phyloP scores from a whole-genome alignment of 1,284 basidiomycete species.

The Austroboletus olivaceoglutinosus region DNA sequence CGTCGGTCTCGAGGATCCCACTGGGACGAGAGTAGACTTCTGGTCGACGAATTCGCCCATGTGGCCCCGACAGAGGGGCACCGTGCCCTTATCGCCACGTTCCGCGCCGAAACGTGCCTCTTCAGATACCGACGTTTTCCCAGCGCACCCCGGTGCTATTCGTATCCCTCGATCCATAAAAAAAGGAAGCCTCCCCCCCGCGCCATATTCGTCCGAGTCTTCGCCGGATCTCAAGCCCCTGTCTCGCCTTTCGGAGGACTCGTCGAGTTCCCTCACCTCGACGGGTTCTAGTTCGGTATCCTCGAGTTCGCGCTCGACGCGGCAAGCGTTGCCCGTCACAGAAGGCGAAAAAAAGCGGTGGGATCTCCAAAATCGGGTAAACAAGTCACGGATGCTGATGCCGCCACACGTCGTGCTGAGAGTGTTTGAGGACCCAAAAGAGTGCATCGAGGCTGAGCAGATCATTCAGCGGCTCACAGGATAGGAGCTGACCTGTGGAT shows the following conservation, averaged over 20 bases:
- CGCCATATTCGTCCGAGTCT: slow-evolving; percentile 14
- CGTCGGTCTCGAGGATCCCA: slow-evolving; percentile 55
- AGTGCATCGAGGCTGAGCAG: slow-evolving; percentile 59
- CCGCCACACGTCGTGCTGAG: slow-evolving; percentile 56
- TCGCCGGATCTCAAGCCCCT: slow-evolving; percentile 7
- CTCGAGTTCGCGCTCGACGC: slow-evolving; percentile 16
- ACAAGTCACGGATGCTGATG: slow-evolving; percentile 54
- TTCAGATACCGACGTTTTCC: slow-evolving; percentile 24
- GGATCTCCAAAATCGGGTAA: slow-evolving; percentile 61
- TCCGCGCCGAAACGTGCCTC: slow-evolving; percentile 20
- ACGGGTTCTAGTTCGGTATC: slow-evolving; percentile 23
- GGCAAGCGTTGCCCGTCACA: slow-evolving; percentile 26
- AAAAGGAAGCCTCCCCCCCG: slow-evolving; percentile 29
- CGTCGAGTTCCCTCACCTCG: slow-evolving; percentile 21
- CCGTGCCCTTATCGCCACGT: slow-evolving; percentile 7
- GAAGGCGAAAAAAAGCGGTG: slow-evolving; percentile 53
- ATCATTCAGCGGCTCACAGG: slow-evolving; percentile 29
- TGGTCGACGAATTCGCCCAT: slow-evolving; percentile 21
- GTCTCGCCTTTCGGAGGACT: slow-evolving; percentile 19
- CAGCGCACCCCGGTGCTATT: slow-evolving; percentile 3
- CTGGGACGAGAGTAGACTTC: slow-evolving; percentile 41
- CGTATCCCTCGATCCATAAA: slow-evolving; percentile 15
- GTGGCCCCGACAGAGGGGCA: slow-evolving; percentile 7
- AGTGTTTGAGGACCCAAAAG: slow-evolving; percentile 61
- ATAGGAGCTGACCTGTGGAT: background rate